These are phyloP conservation scores for Suhomyces maxii DNA, from an alignment of 1,139 yeast genomes.

Conservation along the genomic window DNA sequence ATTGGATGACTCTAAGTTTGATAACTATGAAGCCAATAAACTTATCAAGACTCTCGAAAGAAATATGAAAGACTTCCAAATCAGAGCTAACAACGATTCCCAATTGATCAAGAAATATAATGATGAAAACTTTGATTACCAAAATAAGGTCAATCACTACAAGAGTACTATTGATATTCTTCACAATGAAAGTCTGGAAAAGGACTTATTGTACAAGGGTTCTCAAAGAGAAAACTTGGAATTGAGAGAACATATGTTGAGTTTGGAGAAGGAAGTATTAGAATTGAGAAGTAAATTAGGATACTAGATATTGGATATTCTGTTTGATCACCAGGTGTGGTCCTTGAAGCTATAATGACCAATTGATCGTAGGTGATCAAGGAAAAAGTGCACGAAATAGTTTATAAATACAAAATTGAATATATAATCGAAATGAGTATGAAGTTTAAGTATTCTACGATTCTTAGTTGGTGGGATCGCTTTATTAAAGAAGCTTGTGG, in stretches of 20 bases:
- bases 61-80: conserved; percentile 36
- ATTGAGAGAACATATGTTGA: conserved; percentile 52
- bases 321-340: too few species aligned
- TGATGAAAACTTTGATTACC: conserved; percentile 49
- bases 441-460: too few species aligned
- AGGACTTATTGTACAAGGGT: conserved; percentile 35
- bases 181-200: conserved; percentile 43
- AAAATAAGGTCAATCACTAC: conserved; percentile 41
- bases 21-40: conserved; percentile 34
- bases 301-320: neutral
- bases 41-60: conserved; percentile 33
- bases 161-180: conserved; percentile 36
- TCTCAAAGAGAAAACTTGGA: conserved; percentile 44
- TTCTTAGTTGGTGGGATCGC: too few species aligned
- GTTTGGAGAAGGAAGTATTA: conserved; percentile 64
- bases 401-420: too few species aligned
- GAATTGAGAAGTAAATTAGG: conserved; percentile 54
- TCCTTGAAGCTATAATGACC: too few species aligned
- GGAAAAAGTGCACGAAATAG: too few species aligned
- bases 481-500: too few species aligned
- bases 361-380: too few species aligned
- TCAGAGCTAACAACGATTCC: conserved; percentile 37
- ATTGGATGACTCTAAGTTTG: conserved; percentile 33
- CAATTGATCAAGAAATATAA: conserved; percentile 44
- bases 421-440: too few species aligned